Base-by-base conservation (phyloP, 164 flowering plant species). In the Kingdonia uniflora region DNA sequence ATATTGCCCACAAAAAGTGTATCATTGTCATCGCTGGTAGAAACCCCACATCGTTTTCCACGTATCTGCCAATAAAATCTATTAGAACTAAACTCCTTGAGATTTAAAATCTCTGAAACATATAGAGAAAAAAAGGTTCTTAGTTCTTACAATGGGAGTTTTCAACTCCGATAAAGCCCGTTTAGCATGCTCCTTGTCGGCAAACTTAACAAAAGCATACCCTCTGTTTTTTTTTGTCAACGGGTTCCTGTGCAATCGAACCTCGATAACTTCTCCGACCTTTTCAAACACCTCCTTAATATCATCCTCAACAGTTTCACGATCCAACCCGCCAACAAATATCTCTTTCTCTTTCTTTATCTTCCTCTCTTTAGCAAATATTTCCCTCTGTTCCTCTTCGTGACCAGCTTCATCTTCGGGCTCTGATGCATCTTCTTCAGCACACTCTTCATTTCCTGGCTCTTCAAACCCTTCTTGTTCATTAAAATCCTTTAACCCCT, bases 11-110 rank as follows among this genome's bases (percentile, higher is more conserved):
- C 49, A 59, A 85, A 85, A 44, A 85, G 59, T 1, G 81, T 72
- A 56, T 85, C 84, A 62, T 80, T 78, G 69, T 83, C 95, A 73
- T 85, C 85, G 42, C 82, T 76, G 7, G 87, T 77, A 47, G 87
- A 82, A 61, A 74, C 65, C 14, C 85, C 81, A 65, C 90, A 85
- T 42, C 79, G 71, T 63, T 80, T 82, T 43, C 95, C 95, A 60
- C 71, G 63, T 58, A 85, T 82, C 95, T 85, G 75, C 19, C 38
- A 57, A 61, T 2, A 33, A 50, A 48, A 21, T 1, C 12, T 17
- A 19, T 44, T 6, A 20, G 14, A 21, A 22, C 14, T 47, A 2
- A 47, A 21, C 1, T 47, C 14, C 13, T 22, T 5, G 59, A 29
- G 45, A 65, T 19, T 29, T 52, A 41, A 0, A 52, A 45, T 2